These are phyloP conservation scores for Musa itinerans DNA, from an alignment of 176 grass and related monocot genomes.

Conservation along the genomic window DNA sequence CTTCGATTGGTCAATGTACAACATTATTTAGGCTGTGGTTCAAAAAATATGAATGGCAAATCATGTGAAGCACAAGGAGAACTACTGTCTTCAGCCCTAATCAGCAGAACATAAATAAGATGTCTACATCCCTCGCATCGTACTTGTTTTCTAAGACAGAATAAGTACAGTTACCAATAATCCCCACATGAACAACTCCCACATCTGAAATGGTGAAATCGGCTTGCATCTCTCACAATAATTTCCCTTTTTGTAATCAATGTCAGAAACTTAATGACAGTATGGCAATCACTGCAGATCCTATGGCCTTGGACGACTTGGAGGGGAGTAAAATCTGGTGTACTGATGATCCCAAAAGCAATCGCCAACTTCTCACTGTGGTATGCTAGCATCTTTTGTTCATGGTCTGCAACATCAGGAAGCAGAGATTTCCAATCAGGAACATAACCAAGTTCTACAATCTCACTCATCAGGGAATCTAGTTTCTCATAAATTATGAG, in stretches of 20 bases:
- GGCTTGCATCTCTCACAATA: conserved; percentile 65
- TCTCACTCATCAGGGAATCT: conserved; percentile 43
- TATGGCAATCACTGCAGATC: conserved; percentile 65
- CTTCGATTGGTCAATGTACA: neutral
- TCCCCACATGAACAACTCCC: conserved; percentile 78
- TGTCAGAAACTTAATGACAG: conserved; percentile 45
- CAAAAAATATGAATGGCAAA: neutral
- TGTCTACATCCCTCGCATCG: neutral
- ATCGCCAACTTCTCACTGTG: conserved; percentile 75
- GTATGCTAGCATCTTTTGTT: conserved; percentile 28
- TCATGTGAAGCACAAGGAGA: neutral
- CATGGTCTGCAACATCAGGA: conserved; percentile 46
- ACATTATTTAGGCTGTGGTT: neutral
- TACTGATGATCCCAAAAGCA: conserved; percentile 76
- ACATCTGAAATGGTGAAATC: conserved; percentile 77
- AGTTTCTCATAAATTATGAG: conserved; percentile 55
- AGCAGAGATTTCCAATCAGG: conserved; percentile 45
- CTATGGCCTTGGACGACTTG: conserved; percentile 58
- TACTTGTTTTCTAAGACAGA: neutral
- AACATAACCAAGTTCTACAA: conserved; percentile 44
- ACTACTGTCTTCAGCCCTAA: too few relatives aligned
- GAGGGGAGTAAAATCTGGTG: conserved; percentile 36
- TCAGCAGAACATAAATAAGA: neutral
- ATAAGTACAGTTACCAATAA: conserved; percentile 55
- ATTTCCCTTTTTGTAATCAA: conserved; percentile 55